These are phyloP conservation scores for Mycena floridula DNA, from an alignment of 768 basidiomycete genomes.

Conservation along the genomic window DNA sequence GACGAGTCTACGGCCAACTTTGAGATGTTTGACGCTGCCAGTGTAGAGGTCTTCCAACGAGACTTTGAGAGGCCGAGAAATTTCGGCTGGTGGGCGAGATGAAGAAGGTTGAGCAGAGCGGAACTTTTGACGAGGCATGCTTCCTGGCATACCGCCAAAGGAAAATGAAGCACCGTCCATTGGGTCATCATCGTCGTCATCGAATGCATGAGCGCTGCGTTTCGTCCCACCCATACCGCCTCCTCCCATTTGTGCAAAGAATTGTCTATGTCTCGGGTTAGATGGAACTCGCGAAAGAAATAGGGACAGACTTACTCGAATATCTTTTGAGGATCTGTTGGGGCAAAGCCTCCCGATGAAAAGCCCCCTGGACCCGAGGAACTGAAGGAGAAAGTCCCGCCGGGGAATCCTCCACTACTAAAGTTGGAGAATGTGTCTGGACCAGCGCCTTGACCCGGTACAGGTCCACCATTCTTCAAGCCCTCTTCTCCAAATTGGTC, in stretches of 20 bases:
- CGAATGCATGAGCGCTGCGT: constrained; percentile 21
- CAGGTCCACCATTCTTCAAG: constrained; percentile 63
- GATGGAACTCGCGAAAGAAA: not conserved
- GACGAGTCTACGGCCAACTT: constrained; percentile 71
- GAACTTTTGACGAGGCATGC: constrained; percentile 44
- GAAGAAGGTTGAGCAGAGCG: constrained; percentile 16
- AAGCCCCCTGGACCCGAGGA: constrained; percentile 35
- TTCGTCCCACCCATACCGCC: constrained; percentile 32
- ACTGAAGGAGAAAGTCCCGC: constrained; percentile 54
- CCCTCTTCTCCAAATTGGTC: constrained; percentile 97
- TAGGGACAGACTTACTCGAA: constrained; percentile 69
- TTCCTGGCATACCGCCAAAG: constrained; percentile 39
- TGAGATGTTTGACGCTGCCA: constrained; percentile 84
- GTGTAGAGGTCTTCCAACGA: constrained; percentile 82
- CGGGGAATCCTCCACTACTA: constrained; percentile 33
- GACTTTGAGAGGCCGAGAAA: constrained; percentile 78
- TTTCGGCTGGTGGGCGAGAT: constrained; percentile 43
- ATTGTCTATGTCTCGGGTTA: constrained; percentile 3
- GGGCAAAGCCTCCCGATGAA: constrained; percentile 48
- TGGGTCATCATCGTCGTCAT: constrained; percentile 37
- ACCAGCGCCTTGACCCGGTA: constrained; percentile 44
- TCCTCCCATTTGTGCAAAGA: constrained; percentile 25
- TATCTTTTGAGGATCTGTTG: constrained; percentile 80
- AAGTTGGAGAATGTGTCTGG: constrained; percentile 38
- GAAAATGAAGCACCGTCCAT: constrained; percentile 34